phyloP scores from a whole-genome alignment of 768 basidiomycete species.

The Crucibulum laeve region DNA sequence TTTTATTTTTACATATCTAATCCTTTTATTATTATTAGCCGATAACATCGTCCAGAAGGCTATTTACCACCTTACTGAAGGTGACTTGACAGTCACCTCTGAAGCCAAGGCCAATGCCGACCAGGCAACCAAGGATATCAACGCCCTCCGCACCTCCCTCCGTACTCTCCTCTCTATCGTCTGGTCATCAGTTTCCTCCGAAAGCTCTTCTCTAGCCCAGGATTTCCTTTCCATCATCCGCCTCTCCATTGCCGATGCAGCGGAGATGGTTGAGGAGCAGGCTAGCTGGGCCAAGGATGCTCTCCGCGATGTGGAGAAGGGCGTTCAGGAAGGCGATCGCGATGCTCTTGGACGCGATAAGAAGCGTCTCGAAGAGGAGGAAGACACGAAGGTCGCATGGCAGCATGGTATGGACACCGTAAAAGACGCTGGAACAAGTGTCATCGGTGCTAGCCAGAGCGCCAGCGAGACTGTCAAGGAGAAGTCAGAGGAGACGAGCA shows the following conservation, averaged over 20 bases:
- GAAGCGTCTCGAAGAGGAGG: constrained; percentile 41
- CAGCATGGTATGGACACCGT: constrained; percentile 66
- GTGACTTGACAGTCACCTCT: constrained; percentile 38
- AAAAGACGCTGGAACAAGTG: constrained; percentile 51
- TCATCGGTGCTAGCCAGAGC: constrained; percentile 50
- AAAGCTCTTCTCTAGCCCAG: constrained; percentile 47
- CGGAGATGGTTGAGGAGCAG: constrained; percentile 50
- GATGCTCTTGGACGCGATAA: constrained; percentile 53
- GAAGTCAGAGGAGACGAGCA: constrained; percentile 32
- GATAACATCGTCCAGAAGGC: constrained; percentile 65
- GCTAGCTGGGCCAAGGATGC: constrained; percentile 49
- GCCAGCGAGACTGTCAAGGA: constrained; percentile 39
- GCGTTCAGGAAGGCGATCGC: constrained; percentile 57
- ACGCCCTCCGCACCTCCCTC: constrained; percentile 45
- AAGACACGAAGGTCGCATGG: constrained; percentile 50
- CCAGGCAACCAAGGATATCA: constrained; percentile 44
- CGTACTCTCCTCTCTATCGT: constrained; percentile 46
- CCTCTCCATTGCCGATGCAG: constrained; percentile 61
- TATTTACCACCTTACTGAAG: constrained; percentile 59
- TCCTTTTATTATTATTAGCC: constrained; percentile 27
- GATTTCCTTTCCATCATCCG: constrained; percentile 67
- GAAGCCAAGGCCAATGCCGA: constrained; percentile 33
- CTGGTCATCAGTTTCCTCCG: constrained; percentile 48
- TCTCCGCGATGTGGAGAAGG: constrained; percentile 50
- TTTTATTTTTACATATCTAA: neutral